Conservation (phyloP, 2,329 filamentous ascomycete genomes). For the Colletotrichum chlorophyti region DNA sequence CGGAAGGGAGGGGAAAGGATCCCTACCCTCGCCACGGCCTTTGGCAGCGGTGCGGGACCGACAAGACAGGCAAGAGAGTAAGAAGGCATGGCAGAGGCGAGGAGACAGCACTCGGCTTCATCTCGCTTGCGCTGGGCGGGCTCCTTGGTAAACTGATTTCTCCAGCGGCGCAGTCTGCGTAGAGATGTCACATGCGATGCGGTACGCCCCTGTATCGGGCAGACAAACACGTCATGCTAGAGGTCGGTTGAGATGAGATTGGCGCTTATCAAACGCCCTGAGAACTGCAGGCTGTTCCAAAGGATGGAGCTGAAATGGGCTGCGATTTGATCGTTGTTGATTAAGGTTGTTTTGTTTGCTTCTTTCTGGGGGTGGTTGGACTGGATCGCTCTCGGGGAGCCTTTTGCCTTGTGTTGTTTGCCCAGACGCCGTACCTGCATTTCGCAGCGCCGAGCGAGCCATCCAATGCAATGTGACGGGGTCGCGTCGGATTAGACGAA, state of each 20-base stretch:
- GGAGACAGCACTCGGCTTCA: not conserved
- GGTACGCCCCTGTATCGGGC: not conserved
- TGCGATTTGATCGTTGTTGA: not conserved
- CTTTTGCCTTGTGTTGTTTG: not conserved
- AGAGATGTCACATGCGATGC: not conserved
- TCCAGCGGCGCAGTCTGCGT: not conserved
- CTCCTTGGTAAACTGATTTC: not conserved
- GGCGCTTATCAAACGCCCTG: not conserved
- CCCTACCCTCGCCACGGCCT: no score
- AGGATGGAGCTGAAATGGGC: no score
- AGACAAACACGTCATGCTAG: not conserved
- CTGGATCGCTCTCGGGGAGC: no score
- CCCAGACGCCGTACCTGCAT: conserved; percentile 17
- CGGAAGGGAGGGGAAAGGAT: no score
- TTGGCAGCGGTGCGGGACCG: no score
- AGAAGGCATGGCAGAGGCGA: not conserved
- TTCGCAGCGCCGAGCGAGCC: conserved; percentile 3
- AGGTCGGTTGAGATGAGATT: not conserved
- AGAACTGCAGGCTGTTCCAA: conserved; percentile 7
- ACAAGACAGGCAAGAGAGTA: not conserved
- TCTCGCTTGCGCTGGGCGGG: conserved; percentile 1
- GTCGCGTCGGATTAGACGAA: not conserved
- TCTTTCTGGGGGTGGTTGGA: not conserved
- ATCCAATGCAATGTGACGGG: not conserved
- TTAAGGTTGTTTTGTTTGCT: conserved; percentile 24